Evolutionary conservation across 768 basidiomycete species (phyloP).

Genomic region (Suillus subalutaceus): DNA sequence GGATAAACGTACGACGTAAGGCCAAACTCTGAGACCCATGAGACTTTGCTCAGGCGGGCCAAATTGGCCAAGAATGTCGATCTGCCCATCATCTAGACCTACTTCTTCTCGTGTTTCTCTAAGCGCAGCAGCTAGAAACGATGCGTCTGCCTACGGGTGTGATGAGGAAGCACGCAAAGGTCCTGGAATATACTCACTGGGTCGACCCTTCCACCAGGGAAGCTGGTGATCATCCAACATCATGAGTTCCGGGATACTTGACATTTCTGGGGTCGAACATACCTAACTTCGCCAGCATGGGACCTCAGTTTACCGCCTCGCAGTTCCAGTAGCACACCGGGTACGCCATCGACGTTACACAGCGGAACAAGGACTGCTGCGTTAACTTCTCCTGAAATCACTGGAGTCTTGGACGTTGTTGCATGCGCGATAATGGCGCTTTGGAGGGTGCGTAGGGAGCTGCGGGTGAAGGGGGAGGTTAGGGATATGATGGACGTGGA

Average conservation of each 20-base stretch:
- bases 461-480: slow-evolving; percentile 38
- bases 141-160: background rate
- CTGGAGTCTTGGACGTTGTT: slow-evolving; percentile 16
- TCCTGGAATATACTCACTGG: slow-evolving; percentile 34
- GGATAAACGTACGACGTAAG: background rate
- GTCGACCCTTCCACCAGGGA: slow-evolving; percentile 76
- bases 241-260: background rate
- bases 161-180: background rate
- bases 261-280: slow-evolving; percentile 18
- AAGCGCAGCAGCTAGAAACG: background rate
- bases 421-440: background rate
- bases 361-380: slow-evolving; percentile 79
- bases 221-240: slow-evolving; percentile 44
- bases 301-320: slow-evolving; percentile 62
- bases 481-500: slow-evolving; percentile 31
- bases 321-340: slow-evolving; percentile 74
- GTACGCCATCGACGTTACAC: slow-evolving; percentile 69
- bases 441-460: slow-evolving; percentile 28
- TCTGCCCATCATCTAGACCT: slow-evolving; percentile 22
- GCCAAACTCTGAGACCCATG: background rate
- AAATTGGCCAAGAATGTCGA: slow-evolving; percentile 69
- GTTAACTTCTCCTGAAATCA: slow-evolving; percentile 38
- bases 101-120: slow-evolving; percentile 3
- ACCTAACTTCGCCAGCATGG: slow-evolving; percentile 88
- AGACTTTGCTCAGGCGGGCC: slow-evolving; percentile 54